phyloP scores from a whole-genome alignment of 1,139 yeast species.

The Candida mesenterica region DNA sequence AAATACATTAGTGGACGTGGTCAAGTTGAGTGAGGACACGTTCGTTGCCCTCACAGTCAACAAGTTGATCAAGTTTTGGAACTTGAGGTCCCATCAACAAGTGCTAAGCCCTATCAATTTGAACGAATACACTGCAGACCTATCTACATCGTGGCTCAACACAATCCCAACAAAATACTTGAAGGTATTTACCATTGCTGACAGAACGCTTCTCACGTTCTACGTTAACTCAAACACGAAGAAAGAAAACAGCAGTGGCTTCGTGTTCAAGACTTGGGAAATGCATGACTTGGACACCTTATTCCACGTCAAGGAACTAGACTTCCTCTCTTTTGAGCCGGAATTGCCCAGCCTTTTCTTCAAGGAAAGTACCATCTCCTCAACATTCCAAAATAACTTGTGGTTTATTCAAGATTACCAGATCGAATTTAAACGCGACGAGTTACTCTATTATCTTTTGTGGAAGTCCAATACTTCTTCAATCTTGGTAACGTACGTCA shows the following conservation, averaged over 20 bases:
- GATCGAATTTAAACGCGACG: constrained; percentile 25
- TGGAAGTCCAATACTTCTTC: constrained; percentile 69
- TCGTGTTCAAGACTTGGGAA: constrained; percentile 23
- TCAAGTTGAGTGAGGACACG: constrained; percentile 12
- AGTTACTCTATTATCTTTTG: constrained; percentile 33
- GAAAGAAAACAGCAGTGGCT: constrained; percentile 19
- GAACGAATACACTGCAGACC: constrained; percentile 9
- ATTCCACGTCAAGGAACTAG: constrained; percentile 19
- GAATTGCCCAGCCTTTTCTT: constrained; percentile 21
- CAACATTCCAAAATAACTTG: constrained; percentile 17
- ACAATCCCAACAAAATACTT: constrained; percentile 34
- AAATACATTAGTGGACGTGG: constrained; percentile 33
- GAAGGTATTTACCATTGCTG: constrained; percentile 13
- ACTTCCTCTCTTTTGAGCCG: constrained; percentile 28
- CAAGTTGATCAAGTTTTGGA: constrained; percentile 58
- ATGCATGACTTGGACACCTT: constrained; percentile 17
- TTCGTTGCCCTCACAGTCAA: constrained; percentile 38
- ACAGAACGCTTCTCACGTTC: constrained; percentile 17
- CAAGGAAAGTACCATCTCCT: background rate
- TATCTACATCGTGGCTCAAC: constrained; percentile 28
- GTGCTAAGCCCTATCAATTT: constrained; percentile 19
- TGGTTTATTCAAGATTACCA: constrained; percentile 51
- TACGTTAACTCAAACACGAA: constrained; percentile 12
- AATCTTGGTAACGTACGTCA: constrained; percentile 24
- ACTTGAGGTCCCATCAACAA: constrained; percentile 33